Base-by-base conservation (phyloP, 805 yeast genomes). In the Candida argentea region DNA sequence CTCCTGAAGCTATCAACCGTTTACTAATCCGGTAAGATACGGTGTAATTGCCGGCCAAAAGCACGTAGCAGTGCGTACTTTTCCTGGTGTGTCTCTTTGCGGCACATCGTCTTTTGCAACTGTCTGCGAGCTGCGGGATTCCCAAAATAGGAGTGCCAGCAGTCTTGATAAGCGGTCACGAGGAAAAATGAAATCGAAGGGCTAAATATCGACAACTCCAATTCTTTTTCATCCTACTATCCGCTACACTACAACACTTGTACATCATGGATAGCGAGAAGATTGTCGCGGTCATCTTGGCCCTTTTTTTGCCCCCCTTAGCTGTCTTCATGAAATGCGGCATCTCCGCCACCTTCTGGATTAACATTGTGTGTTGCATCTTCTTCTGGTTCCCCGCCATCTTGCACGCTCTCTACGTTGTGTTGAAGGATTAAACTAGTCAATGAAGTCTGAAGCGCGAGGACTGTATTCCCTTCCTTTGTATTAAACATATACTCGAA, bases 331-430 rank as follows among this genome's bases (percentile, higher is more conserved):
- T 79, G 66, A 70, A 65, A 38, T 68, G 65, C 42, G 91, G 89
- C 36, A 64, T 72, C 40, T 73, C 81, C 39, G 59, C 65, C 28
- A 80, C 68, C 29, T 70, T 79, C 46, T 57, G 78, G 52, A 67
- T 80, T 48, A 79, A 77, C 64, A 47, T 76, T 40, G 51, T 76
- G 35, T 65, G 75, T 43, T 73, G 80, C 63, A 36, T 62, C 42
- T 76, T 70, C 50, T 55, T 64, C 39, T 75, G 76, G 75, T 76
- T 80, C 76, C 91, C 91, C 46, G 87, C 77, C 59, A 78, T 79
- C 56, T 55, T 80, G 40, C 84, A 79, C 49, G 89, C 89, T 30
- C 52, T 77, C 40, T 80, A 73, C 57, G 57, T 77, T 46, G 83
- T 73, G 20, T 44, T 60, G 34, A 49, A 42, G 33, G 39, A 43